phyloP scores from a whole-genome alignment of 2,329 filamentous ascomycete species.

The Pseudogymnoascus sp. region DNA sequence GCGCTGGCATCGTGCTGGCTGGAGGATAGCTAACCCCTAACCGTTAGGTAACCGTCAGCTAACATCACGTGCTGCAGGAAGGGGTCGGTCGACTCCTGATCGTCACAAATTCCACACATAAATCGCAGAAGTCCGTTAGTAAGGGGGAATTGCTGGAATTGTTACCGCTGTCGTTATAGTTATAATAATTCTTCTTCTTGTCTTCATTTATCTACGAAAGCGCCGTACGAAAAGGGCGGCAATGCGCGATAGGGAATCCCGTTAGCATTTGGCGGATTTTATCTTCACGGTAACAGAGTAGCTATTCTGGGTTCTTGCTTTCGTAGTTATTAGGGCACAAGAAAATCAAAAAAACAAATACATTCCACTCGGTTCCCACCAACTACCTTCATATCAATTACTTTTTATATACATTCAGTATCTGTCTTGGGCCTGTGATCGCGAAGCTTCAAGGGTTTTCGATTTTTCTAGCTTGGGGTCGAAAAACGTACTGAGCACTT shows the following conservation, averaged over 20 bases:
- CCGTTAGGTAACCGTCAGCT: too few relatives aligned
- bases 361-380: background rate
- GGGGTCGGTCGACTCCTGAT: too few relatives aligned
- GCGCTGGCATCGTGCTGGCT: too few relatives aligned
- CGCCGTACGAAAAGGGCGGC: background rate
- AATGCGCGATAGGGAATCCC: background rate
- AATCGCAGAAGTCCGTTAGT: background rate
- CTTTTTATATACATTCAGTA: background rate
- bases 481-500: too few relatives aligned
- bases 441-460: background rate
- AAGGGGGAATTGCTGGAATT: background rate
- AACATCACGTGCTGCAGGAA: too few relatives aligned
- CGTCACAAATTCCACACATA: background rate
- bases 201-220: background rate
- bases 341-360: background rate
- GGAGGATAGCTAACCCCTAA: too few relatives aligned
- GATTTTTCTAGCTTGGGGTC: background rate
- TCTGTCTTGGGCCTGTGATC: background rate
- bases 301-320: background rate
- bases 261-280: background rate
- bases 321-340: background rate
- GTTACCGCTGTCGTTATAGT: background rate
- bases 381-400: background rate
- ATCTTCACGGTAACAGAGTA: background rate
- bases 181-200: background rate